A percentile compares a stretch with the other conserved stretches of the same genome.
Conservation (phyloP, 2,329 filamentous ascomycete genomes). For the Aplosporella prunicola region DNA sequence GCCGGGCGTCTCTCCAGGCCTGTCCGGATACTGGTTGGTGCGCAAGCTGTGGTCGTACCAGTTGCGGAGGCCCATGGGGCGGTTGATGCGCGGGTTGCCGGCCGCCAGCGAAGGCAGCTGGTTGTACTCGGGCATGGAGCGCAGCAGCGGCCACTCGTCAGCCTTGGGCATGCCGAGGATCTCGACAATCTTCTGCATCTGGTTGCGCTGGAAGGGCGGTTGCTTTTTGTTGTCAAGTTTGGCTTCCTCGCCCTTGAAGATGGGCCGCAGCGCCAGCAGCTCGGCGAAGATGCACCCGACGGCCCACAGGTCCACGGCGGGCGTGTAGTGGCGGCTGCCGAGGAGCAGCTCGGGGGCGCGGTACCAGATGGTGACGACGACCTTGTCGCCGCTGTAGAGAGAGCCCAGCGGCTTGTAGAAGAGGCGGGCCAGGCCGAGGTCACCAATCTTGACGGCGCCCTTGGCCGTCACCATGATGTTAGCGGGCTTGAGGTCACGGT, state of each 20-base stretch:
- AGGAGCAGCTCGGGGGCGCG: slow-evolving; percentile 88
- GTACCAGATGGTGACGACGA: slow-evolving; percentile 99
- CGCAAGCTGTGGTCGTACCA: slow-evolving; percentile 44
- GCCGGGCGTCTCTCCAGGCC: slow-evolving; percentile 26
- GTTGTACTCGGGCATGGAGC: slow-evolving; percentile 76
- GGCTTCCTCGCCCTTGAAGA: slow-evolving; percentile 97
- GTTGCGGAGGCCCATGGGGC: slow-evolving; percentile 57
- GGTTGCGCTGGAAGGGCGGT: slow-evolving; percentile 92
- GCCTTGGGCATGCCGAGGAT: slow-evolving; percentile 87
- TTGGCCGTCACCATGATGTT: slow-evolving; percentile 96
- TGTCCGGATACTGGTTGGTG: slow-evolving; percentile 36
- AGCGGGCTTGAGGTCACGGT: slow-evolving; percentile 92
- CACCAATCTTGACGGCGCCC: slow-evolving; percentile 89
- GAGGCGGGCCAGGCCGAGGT: slow-evolving; percentile 80
- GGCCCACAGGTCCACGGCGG: slow-evolving; percentile 95
- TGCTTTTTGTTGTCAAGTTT: slow-evolving; percentile 99
- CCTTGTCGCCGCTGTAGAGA: slow-evolving; percentile 89
- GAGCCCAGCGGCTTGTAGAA: slow-evolving; percentile 92
- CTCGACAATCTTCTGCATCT: slow-evolving; percentile 98
- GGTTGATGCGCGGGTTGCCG: slow-evolving; percentile 40
- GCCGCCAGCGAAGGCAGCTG: slow-evolving; percentile 51
- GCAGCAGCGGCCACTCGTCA: slow-evolving; percentile 76
- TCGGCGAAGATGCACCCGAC: slow-evolving; percentile 98
- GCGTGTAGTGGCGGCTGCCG: slow-evolving; percentile 90
- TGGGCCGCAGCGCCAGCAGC: slow-evolving; percentile 76